Conservation (phyloP, 192 early-diverging fungal species). For the Gigaspora rosea region DNA sequence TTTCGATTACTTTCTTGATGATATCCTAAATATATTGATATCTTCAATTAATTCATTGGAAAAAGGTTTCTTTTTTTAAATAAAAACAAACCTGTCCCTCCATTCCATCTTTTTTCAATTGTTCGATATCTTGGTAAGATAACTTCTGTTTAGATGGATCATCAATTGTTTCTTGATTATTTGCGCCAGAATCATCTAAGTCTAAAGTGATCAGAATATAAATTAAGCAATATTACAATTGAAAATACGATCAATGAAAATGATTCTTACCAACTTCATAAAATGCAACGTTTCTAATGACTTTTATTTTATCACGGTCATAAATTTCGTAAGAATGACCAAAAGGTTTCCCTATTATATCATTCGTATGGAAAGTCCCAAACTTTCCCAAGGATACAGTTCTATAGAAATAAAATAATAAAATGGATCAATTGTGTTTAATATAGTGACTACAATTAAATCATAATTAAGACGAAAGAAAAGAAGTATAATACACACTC, state of each 20-base stretch:
- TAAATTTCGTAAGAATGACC: constrained; percentile 84
- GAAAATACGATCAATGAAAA: too few relatives aligned
- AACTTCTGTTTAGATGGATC: constrained; percentile 75
- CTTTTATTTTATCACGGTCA: constrained; percentile 55
- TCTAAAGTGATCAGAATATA: too few relatives aligned
- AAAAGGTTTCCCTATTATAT: constrained; percentile 80
- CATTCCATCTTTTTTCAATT: constrained; percentile 72
- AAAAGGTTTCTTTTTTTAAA: not conserved
- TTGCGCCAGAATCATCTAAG: constrained; percentile 71
- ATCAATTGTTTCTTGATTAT: constrained; percentile 83
- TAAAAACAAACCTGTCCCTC: constrained; percentile 56
- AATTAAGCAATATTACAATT: too few relatives aligned
- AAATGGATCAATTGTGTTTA: not conserved
- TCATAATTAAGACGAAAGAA: not conserved
- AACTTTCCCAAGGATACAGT: constrained; percentile 87
- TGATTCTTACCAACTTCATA: constrained; percentile 39
- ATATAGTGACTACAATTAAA: not conserved
- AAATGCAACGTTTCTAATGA: constrained; percentile 38
- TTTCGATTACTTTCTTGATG: constrained; percentile 78
- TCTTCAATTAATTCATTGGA: not conserved
- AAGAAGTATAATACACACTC: constrained; percentile 14
- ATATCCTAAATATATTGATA: constrained; percentile 49
- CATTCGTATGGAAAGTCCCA: constrained; percentile 77
- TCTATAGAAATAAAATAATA: constrained; percentile 32
- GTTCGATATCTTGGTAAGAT: constrained; percentile 78